phyloP scores from a whole-genome alignment of 352 stramenopile genomes.

The Globisporangium ultimum region DNA sequence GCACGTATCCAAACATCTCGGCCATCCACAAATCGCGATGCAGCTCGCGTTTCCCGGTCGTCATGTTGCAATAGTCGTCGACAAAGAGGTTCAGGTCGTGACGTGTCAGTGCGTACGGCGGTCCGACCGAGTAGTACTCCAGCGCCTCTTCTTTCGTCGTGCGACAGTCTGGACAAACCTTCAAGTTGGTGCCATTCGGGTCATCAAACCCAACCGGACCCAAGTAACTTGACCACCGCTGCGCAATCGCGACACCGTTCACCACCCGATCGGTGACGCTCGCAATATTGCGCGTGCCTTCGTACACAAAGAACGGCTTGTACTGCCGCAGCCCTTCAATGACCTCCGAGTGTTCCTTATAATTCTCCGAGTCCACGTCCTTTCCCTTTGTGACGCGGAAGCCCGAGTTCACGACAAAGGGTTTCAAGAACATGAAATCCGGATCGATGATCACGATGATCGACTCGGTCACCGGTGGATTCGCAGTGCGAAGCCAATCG shows the following conservation, averaged over 20 bases:
- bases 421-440: conserved; percentile 73
- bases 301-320: conserved; percentile 82
- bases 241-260: conserved; percentile 45
- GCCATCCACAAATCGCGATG: conserved; percentile 38
- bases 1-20: conserved; percentile 57
- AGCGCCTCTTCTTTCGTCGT: conserved; percentile 33
- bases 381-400: conserved; percentile 51
- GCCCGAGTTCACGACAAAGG: conserved; percentile 55
- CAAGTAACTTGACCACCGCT: conserved; percentile 45
- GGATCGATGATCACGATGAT: conserved; percentile 62
- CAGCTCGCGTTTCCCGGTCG: conserved; percentile 36
- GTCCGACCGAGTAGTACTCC: conserved; percentile 53
- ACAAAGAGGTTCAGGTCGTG: conserved; percentile 46
- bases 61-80: conserved; percentile 71
- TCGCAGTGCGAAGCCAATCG: conserved; percentile 65
- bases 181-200: conserved; percentile 18
- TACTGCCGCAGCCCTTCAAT: conserved; percentile 74
- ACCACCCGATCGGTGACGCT: conserved; percentile 40
- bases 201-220: conserved; percentile 34
- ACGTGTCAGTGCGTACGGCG: conserved; percentile 56
- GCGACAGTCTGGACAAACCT: conserved; percentile 52
- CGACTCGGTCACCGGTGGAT: conserved; percentile 53
- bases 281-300: conserved; percentile 30
- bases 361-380: conserved; percentile 56
- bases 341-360: conserved; percentile 54